Base-by-base conservation (phyloP, 2,329 filamentous ascomycete genomes). In the Pseudogymnoascus sp. region DNA sequence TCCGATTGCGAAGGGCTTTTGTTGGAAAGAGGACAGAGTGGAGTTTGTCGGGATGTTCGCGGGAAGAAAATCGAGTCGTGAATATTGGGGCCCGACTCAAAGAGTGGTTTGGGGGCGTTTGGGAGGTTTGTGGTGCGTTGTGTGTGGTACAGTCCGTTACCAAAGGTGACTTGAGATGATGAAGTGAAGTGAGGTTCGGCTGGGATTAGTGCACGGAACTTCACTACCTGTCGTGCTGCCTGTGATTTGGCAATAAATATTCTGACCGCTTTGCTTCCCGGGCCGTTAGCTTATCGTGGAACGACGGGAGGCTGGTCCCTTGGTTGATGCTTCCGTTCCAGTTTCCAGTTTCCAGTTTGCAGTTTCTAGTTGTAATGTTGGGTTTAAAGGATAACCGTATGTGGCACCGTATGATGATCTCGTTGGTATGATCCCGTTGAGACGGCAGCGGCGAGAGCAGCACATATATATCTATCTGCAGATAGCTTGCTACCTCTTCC, bases 181-280 rank as follows among this genome's bases (percentile, higher is more conserved):
- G 33, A 39, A 60, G 38, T 38, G 33, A 39, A 60, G 38, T 55
- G 49, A 55, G 49, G 49, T 55, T 55, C 49, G 49, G 49, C 49
- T 55, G 49, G 49, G 49, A 55, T 55, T 55, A 55, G 49, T 55
- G 28, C n/a, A 55, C 49, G 49, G 49, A 55, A 55, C 49, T 55
- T 55, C 49, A 55, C 49, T 19, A n/a, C 25, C 49, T 55, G 49
- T 33, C 28, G 49, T 55, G 49, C 49, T 19, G 49, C n/a, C 49
- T 55, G n/a, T 55, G 49, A 33, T 55, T 55, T 55, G 49, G 49
- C 49, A 55, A 55, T 55, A 55, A 55, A 55, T 55, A 33, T 19
- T 19, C 28, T 55, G 49, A 55, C 49, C 49, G 49, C 49, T 55
- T 52, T 52, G 45, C 7, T 52, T 33, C n/a, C 8, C 49, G 49